These are phyloP conservation scores for Grigorovia yakushimaensis DNA, from an alignment of 805 yeast species.

Conservation along the genomic window DNA sequence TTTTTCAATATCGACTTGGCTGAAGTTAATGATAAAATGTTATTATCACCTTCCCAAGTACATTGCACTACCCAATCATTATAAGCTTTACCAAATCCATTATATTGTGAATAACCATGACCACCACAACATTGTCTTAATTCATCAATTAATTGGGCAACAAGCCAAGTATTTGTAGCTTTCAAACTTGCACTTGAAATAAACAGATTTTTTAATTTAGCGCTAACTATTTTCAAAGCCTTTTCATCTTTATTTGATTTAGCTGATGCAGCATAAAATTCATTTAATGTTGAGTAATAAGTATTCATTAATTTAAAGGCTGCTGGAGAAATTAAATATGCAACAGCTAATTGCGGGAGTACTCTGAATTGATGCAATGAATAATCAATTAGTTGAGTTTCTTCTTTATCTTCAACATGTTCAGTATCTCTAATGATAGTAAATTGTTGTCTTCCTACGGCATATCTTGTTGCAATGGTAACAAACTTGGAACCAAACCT, in stretches of 20 bases:
- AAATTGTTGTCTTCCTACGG: constrained; percentile 85
- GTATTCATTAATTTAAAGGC: constrained; percentile 50
- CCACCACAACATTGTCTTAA: constrained; percentile 94
- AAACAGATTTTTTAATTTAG: constrained; percentile 64
- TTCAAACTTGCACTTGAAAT: constrained; percentile 80
- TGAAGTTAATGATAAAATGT: constrained; percentile 69
- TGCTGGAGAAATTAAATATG: constrained; percentile 67
- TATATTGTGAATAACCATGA: constrained; percentile 89
- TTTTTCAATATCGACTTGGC: constrained; percentile 58
- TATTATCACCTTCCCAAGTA: constrained; percentile 98
- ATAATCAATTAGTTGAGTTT: constrained; percentile 68
- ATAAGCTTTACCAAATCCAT: constrained; percentile 82
- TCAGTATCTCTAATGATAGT: constrained; percentile 9
- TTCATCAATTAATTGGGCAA: constrained; percentile 73
- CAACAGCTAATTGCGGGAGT: constrained; percentile 72
- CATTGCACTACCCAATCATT: constrained; percentile 96
- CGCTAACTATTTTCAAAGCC: constrained; percentile 36
- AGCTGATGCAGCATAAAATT: constrained; percentile 44
- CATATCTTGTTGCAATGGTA: constrained; percentile 82
- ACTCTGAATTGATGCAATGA: constrained; percentile 83
- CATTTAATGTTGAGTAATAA: constrained; percentile 40
- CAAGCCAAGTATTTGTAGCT: constrained; percentile 82
- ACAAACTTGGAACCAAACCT: constrained; percentile 69
- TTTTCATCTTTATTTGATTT: constrained; percentile 10
- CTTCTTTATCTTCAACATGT: constrained; percentile 30